Evolutionary conservation across 805 yeast species (phyloP), one percentile per base, ranked within the genome.

Genomic region (Candida pseudoglaebosa): DNA sequence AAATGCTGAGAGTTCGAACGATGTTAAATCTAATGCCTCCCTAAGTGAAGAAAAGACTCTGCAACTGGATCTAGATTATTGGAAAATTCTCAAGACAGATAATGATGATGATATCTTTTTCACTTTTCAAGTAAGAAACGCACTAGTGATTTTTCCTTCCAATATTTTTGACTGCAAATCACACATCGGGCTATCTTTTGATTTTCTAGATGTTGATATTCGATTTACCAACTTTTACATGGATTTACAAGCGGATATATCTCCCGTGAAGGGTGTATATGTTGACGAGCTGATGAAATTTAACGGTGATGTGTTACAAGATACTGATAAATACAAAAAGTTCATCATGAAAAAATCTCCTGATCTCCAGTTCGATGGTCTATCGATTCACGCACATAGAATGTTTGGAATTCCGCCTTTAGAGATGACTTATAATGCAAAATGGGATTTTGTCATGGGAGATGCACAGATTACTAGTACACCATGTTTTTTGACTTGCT

Each of bases 381-480:
- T 84, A 9, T 53, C 71, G 2, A 69, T 87, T 17, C 95, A 86
- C 57, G 95, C 96, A 1, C 96, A 91, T 57, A 71, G 98, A 52
- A 80, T 90, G 81, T 88, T 88, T 65, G 99, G 99, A 0, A 56
- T 88, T 2, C 96, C 96, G 0, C 97, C 97, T 0, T 66, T 71
- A 5, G 95, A 87, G 54, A 88, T 91, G 1, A 87, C 97, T 0
- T 93, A 86, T 54, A 79, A 77, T 46, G 89, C 96, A 52, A 82
- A 85, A 43, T 93, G 99, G 99, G 90, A 84, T 42, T 78, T 93
- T 48, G 77, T 74, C 19, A 54, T 83, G 1, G 95, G 90, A 7
- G 67, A 65, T 4, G 61, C 89, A 4, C 40, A 49, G 1, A 59
- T 86, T 9, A 71, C 78, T 40, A 75, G 85, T 1, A 61, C 70